phyloP scores from a whole-genome alignment of 352 stramenopile species.

The Phytophthora tubulina region DNA sequence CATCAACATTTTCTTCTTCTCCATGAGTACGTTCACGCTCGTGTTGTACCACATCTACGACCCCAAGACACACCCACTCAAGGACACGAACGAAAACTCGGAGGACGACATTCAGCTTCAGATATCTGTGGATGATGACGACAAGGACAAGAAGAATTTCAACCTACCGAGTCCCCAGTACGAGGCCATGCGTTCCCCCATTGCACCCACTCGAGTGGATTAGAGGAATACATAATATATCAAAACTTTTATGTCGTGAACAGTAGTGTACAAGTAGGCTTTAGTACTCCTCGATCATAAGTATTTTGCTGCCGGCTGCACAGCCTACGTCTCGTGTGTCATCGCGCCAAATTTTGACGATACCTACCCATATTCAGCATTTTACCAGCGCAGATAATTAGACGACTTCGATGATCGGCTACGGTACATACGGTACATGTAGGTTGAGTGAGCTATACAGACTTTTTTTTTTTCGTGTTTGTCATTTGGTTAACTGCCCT shows the following conservation, averaged over 20 bases:
- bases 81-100: slow-evolving; percentile 30
- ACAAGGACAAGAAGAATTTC: slow-evolving; percentile 26
- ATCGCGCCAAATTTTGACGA: too few species aligned
- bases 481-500: slow-evolving; percentile 36
- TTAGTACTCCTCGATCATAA: slow-evolving; percentile 1
- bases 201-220: slow-evolving; percentile 21
- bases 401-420: background rate
- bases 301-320: slow-evolving; percentile 9
- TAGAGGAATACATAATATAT: slow-evolving; percentile 33
- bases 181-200: slow-evolving; percentile 23
- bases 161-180: slow-evolving; percentile 31
- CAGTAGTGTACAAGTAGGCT: background rate
- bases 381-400: too few species aligned
- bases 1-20: slow-evolving; percentile 50
- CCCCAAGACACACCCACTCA: slow-evolving; percentile 34
- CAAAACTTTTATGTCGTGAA: slow-evolving; percentile 8
- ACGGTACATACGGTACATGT: too few species aligned
- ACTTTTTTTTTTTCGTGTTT: slow-evolving; percentile 31
- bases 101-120: slow-evolving; percentile 27
- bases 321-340: too few species aligned
- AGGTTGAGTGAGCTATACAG: slow-evolving; percentile 20
- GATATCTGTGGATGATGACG: slow-evolving; percentile 17
- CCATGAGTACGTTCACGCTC: slow-evolving; percentile 41
- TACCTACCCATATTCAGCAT: too few species aligned
- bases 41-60: slow-evolving; percentile 46